A percentile compares a stretch with the other conserved stretches of the same genome.
Evolutionary conservation across 2,329 filamentous ascomycete species (phyloP).

Genomic region (Fusarium nygamai): DNA sequence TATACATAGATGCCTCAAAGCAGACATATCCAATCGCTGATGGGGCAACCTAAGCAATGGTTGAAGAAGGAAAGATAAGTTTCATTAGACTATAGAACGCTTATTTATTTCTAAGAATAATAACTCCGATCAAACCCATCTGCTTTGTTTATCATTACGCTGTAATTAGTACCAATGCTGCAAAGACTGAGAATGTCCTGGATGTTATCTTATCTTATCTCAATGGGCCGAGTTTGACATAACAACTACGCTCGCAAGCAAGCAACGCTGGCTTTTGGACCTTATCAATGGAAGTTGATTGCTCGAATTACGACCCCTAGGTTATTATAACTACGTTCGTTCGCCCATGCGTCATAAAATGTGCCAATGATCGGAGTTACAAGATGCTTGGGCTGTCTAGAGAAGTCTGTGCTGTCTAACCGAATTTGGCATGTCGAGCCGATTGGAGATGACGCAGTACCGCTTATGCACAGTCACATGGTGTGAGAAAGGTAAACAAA

Average conservation of each 20-base stretch:
- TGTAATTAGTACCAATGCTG: background rate
- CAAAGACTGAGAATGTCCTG: accelerated
- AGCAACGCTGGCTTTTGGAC: too few species aligned
- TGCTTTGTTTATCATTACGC: background rate
- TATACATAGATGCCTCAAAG: background rate
- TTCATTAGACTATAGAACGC: background rate
- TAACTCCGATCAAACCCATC: accelerated
- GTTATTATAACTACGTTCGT: too few species aligned
- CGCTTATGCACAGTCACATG: accelerated
- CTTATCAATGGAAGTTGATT: background rate
- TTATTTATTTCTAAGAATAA: accelerated
- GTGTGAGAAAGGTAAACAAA: accelerated
- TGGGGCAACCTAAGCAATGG: background rate
- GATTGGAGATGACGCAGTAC: too few species aligned
- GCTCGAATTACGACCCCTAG: too few species aligned
- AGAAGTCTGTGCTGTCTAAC: background rate
- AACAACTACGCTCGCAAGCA: background rate
- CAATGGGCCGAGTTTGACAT: too few species aligned
- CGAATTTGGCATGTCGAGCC: background rate
- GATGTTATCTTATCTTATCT: background rate
- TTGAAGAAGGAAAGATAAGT: too few species aligned
- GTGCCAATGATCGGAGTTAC: accelerated
- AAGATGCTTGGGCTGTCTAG: too few species aligned
- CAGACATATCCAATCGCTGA: background rate
- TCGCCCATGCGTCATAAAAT: too few species aligned